phyloP scores from a whole-genome alignment of 1,284 basidiomycete genomes.

The Leccinum fallax region DNA sequence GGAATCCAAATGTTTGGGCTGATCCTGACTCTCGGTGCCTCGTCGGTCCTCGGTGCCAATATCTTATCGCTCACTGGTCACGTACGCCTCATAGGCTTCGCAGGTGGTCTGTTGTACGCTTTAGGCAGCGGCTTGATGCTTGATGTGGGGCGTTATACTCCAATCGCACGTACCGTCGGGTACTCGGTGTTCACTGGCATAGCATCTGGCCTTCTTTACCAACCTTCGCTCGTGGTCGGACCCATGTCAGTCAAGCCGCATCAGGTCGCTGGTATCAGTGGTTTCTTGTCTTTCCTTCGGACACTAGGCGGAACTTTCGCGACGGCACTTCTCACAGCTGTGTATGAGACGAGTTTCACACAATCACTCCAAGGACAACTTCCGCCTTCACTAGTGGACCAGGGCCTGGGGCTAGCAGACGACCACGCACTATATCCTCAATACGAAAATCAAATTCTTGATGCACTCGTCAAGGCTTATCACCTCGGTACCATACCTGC shows the following conservation, averaged over 20 bases:
- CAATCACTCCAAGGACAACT: conserved; percentile 29
- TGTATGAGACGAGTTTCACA: conserved; percentile 36
- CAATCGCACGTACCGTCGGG: conserved; percentile 30
- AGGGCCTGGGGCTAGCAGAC: conserved; percentile 35
- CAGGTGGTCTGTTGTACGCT: conserved; percentile 34
- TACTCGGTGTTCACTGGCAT: conserved; percentile 35
- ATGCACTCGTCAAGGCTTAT: conserved; percentile 37
- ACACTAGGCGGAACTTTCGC: conserved; percentile 39
- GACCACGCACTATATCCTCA: conserved; percentile 32
- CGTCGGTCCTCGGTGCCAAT: conserved; percentile 37
- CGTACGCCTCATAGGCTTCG: conserved; percentile 33
- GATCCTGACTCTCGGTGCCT: conserved; percentile 34
- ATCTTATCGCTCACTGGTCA: conserved; percentile 34
- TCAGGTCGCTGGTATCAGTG: conserved; percentile 39
- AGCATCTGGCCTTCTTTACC: conserved; percentile 36
- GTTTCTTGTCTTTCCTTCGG: conserved; percentile 38
- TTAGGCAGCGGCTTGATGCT: conserved; percentile 35
- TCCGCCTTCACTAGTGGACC: conserved; percentile 32
- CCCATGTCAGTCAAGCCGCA: conserved; percentile 39
- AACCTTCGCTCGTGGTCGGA: conserved; percentile 39
- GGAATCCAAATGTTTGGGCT: conserved; percentile 37
- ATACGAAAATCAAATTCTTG: conserved; percentile 35
- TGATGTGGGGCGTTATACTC: conserved; percentile 32
- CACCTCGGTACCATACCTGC: conserved; percentile 37
- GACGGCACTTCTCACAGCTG: conserved; percentile 37